Percentiles rank a stretch among this genome's conserved stretches.
These are phyloP conservation scores for Rhizophora apiculata DNA, from an alignment of 345 rosid species.

Conservation along the genomic window DNA sequence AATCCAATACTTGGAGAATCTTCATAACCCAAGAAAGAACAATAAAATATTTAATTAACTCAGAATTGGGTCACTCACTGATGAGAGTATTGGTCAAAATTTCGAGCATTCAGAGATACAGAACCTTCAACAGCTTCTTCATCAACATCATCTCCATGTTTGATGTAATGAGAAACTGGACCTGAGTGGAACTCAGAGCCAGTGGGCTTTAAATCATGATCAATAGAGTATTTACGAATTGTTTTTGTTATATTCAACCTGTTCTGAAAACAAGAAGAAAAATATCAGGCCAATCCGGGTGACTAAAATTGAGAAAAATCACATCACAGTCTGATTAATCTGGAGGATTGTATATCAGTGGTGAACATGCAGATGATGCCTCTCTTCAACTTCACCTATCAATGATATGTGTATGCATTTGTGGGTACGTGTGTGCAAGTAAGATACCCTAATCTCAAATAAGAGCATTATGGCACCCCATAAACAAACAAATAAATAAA, in stretches of 20 bases:
- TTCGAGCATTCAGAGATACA: constrained; percentile 44
- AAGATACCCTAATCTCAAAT: neutral
- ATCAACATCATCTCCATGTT: constrained; percentile 77
- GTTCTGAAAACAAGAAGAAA: constrained; percentile 63
- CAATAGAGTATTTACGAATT: constrained; percentile 85
- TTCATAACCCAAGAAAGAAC: constrained; percentile 9
- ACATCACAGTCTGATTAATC: neutral
- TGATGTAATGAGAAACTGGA: constrained; percentile 45
- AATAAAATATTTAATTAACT: constrained; percentile 1
- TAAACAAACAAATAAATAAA: neutral
- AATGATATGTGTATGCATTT: neutral
- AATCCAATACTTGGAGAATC: constrained; percentile 9
- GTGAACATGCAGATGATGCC: neutral
- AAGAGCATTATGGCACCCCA: neutral
- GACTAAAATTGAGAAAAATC: neutral
- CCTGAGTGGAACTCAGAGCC: constrained; percentile 87
- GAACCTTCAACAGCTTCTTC: constrained; percentile 70
- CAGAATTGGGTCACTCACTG: constrained; percentile 54
- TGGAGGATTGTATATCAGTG: neutral
- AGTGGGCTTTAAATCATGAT: constrained; percentile 65
- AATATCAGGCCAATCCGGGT: constrained; percentile 21
- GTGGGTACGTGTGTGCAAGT: neutral
- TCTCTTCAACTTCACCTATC: neutral
- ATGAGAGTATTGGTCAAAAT: constrained; percentile 69
- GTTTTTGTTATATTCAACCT: constrained; percentile 97